Base-by-base conservation (phyloP, 2,329 filamentous ascomycete species). In the Stromatinia cepivora region DNA sequence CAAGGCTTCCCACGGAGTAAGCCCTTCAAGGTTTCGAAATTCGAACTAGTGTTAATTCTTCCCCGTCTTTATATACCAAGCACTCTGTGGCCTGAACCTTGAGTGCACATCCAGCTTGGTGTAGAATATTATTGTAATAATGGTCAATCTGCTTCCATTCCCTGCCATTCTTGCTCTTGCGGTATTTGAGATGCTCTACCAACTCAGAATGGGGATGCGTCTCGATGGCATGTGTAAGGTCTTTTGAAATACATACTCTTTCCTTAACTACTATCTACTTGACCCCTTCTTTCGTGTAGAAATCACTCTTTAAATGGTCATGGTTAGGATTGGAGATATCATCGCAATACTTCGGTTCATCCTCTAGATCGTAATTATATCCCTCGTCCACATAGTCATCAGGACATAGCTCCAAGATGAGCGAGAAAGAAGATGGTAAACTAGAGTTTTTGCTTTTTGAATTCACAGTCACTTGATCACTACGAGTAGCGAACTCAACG, bases 1-100 rank as follows among this genome's bases (percentile, higher is more conserved):
- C 13, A 80, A 71, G 50, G 63, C 70, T 73, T 80, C 79, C 13
- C 78, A 70, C 7, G 79, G 78, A 42, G 78, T 81, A 48, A 78
- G 75, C 17, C 77, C 77, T 57, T 76, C 62, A 62, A 73, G 65
- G 70, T 80, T 78, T 53, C 78, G 74, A 46, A 71, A 80, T 78
- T 52, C 78, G 74, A 46, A 71, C 71, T 28, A 68, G 67, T 45
- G 69, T 58, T 28, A 78, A 68, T 7, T 22, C 59, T 34, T 53
- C 25, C 17, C 3, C n/a, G 59, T 62, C 69, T 59, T 69, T n/a
- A 71, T 54, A 50, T 76, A 79, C 56, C 64, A 80, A 70, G 78
- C 76, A 80, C n/a, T 46, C 61, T 1, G 72, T 31, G 36, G 52
- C 69, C 17, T 66, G 48, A 13, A 48, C n/a, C 61, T 73, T 73